These are phyloP conservation scores for Pythium scleroteichum DNA, from an alignment of 352 stramenopile species.

Conservation along the genomic window DNA sequence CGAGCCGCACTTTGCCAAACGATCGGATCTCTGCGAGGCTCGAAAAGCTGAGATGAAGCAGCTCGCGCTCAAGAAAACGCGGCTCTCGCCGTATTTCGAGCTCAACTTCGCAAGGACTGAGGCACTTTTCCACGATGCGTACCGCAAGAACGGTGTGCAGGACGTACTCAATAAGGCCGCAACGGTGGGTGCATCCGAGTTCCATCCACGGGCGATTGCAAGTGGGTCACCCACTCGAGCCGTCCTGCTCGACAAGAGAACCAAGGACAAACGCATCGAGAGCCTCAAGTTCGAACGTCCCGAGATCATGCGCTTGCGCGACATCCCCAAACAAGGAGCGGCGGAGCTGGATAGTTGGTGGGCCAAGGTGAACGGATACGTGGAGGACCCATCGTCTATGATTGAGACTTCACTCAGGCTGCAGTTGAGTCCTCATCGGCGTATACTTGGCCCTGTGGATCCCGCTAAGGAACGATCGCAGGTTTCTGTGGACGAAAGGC, in stretches of 20 bases:
- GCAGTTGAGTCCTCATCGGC: slow-evolving; percentile 36
- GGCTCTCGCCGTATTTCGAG: slow-evolving; percentile 31
- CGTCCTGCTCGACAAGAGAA: slow-evolving; percentile 35
- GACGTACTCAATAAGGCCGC: slow-evolving; percentile 23
- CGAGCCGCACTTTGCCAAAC: slow-evolving; percentile 45
- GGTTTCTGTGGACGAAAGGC: slow-evolving; percentile 42
- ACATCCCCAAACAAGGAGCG: slow-evolving; percentile 46
- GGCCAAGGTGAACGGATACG: slow-evolving; percentile 53
- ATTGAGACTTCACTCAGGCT: slow-evolving; percentile 47
- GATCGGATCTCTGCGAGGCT: slow-evolving; percentile 49
- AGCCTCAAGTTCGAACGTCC: slow-evolving; percentile 56
- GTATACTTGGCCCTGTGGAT: slow-evolving; percentile 41
- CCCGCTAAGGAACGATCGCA: slow-evolving; percentile 45
- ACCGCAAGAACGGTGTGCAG: slow-evolving; percentile 51
- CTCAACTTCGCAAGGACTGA: slow-evolving; percentile 45
- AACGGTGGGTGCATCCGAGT: slow-evolving; percentile 25
- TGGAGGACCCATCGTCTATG: slow-evolving; percentile 49
- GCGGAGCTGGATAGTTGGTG: slow-evolving; percentile 55
- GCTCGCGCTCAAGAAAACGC: slow-evolving; percentile 34
- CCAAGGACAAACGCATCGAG: slow-evolving; percentile 32
- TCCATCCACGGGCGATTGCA: slow-evolving; percentile 37
- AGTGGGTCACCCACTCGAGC: slow-evolving; percentile 44
- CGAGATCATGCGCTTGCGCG: slow-evolving; percentile 47
- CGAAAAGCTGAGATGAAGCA: slow-evolving; percentile 42
- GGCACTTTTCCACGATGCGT: slow-evolving; percentile 50